These are phyloP conservation scores for Trichothecium sympodiale DNA, from an alignment of 2,329 filamentous ascomycete genomes.

Conservation along the genomic window DNA sequence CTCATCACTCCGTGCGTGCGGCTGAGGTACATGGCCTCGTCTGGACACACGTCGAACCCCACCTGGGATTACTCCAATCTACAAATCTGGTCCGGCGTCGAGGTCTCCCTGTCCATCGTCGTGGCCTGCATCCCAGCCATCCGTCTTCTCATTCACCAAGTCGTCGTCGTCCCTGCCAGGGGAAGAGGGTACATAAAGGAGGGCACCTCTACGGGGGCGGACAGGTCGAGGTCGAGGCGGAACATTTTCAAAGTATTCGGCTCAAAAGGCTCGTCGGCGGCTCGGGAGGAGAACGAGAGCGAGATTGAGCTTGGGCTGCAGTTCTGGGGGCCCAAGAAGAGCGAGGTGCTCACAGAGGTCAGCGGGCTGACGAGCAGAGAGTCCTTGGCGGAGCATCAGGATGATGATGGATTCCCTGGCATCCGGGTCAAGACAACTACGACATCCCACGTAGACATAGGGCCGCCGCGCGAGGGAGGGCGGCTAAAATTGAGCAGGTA, in stretches of 20 bases:
- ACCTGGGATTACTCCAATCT: slow-evolving; percentile 29
- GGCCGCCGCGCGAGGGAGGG: too few relatives aligned
- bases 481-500: neutral
- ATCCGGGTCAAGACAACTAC: slow-evolving; percentile 10
- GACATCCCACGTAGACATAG: neutral
- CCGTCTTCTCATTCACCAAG: slow-evolving; percentile 15
- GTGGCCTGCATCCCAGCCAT: slow-evolving; percentile 29
- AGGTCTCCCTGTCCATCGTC: slow-evolving; percentile 29
- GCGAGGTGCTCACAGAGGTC: slow-evolving; percentile 20
- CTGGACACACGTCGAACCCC: slow-evolving; percentile 23
- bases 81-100: slow-evolving; percentile 31
- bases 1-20: slow-evolving; percentile 23
- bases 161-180: slow-evolving; percentile 1
- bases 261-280: slow-evolving; percentile 3
- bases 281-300: slow-evolving; percentile 11
- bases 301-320: slow-evolving; percentile 12
- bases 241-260: neutral
- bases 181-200: slow-evolving; percentile 4
- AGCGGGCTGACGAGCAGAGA: slow-evolving; percentile 1
- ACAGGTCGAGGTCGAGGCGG: neutral
- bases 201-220: slow-evolving; percentile 2
- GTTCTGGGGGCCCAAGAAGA: slow-evolving; percentile 17
- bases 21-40: slow-evolving; percentile 20
- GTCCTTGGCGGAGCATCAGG: neutral
- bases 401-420: slow-evolving; percentile 3